These are phyloP conservation scores for Exophiala dermatitidis DNA, from an alignment of 2,329 filamentous ascomycete genomes.

Conservation along the genomic window DNA sequence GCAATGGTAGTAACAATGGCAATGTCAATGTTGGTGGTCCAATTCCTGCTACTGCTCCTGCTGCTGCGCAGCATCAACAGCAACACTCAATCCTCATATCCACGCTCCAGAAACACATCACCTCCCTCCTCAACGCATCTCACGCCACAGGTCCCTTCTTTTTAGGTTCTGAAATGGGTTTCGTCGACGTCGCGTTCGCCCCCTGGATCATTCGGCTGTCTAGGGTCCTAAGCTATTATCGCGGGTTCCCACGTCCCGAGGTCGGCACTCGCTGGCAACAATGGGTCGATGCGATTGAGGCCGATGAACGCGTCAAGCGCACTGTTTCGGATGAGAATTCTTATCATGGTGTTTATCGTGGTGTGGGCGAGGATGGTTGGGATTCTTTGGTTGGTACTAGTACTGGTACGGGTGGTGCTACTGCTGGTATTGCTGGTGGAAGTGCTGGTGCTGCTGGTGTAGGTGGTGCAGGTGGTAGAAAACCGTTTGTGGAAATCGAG, in stretches of 20 bases:
- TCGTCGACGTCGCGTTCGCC: conserved; percentile 69
- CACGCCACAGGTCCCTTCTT: conserved; percentile 63
- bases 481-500: conserved; percentile 21
- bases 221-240: conserved; percentile 58
- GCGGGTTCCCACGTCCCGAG: conserved; percentile 59
- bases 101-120: conserved; percentile 56
- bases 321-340: conserved; percentile 61
- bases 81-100: conserved; percentile 23
- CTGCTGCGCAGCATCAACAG: no score
- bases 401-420: no score
- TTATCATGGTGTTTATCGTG: conserved; percentile 38
- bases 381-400: background rate
- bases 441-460: background rate
- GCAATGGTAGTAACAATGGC: no score
- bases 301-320: conserved; percentile 53
- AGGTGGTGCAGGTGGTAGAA: conserved; percentile 2
- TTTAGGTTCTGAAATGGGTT: conserved; percentile 48
- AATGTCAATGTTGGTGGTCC: no score
- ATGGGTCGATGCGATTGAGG: conserved; percentile 65
- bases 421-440: no score
- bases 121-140: conserved; percentile 52
- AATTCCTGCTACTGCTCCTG: no score
- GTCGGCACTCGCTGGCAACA: conserved; percentile 57
- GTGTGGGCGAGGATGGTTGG: conserved; percentile 25
- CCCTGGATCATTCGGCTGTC: conserved; percentile 65